Evolutionary conservation across 129 eudicot species (phyloP).

Genomic region (Flaveria trinervia): DNA sequence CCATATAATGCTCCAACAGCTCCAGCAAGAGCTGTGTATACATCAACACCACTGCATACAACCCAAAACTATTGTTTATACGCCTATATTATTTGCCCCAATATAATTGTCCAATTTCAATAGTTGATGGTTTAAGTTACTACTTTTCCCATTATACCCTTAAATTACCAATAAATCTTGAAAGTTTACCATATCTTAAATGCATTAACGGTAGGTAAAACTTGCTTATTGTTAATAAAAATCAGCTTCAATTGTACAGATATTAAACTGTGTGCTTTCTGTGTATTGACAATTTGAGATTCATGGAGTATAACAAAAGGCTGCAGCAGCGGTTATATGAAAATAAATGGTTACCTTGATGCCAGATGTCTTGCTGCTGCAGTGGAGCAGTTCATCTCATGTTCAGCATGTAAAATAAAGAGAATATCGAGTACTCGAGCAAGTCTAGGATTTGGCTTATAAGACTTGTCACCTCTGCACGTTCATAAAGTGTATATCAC

Average conservation of each 20-base stretch:
- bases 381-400: slow-evolving; percentile 98
- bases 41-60: slow-evolving; percentile 15
- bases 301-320: too few species aligned
- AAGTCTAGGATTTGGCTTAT: slow-evolving; percentile 92
- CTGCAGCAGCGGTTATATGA: slow-evolving; percentile 23
- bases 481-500: slow-evolving; percentile 9
- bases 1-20: slow-evolving; percentile 99
- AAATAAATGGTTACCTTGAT: slow-evolving; percentile 57
- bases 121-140: neutral
- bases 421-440: slow-evolving; percentile 92
- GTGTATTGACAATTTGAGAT: too few species aligned
- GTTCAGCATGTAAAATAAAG: slow-evolving; percentile 87
- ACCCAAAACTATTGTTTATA: neutral
- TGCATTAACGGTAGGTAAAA: neutral
- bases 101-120: neutral
- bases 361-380: slow-evolving; percentile 97
- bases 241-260: neutral
- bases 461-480: slow-evolving; percentile 85
- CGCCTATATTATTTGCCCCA: neutral
- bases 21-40: slow-evolving; percentile 57
- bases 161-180: neutral
- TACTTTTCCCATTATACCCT: neutral
- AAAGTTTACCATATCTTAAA: neutral
- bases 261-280: too few species aligned
- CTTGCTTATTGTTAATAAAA: too few species aligned